phyloP scores from a whole-genome alignment of 148 eudicot species.

The Rheum nobile region DNA sequence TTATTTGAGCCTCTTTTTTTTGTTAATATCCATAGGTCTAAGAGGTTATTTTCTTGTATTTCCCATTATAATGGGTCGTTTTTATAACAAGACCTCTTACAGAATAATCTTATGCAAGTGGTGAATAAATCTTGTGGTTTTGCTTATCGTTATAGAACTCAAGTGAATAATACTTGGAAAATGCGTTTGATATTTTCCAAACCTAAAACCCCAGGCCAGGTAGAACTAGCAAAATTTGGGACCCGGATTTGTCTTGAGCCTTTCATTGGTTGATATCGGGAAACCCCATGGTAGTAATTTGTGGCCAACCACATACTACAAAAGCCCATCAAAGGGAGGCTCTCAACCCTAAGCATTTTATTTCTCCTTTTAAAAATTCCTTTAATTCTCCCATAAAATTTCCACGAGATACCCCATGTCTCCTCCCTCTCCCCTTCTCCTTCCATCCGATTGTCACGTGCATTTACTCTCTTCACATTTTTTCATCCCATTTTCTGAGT shows the following conservation, averaged over 20 bases:
- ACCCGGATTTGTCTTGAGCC: not conserved
- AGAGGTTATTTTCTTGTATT: too few species aligned
- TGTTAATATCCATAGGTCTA: too few species aligned
- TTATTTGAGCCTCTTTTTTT: too few species aligned
- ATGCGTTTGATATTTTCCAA: too few species aligned
- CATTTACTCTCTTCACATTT: slow-evolving; percentile 12
- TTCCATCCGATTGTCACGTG: slow-evolving; percentile 7
- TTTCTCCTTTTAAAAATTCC: not conserved
- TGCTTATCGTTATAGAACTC: too few species aligned
- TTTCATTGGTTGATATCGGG: not conserved
- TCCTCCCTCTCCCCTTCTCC: not conserved
- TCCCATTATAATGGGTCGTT: too few species aligned
- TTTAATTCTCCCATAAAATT: slow-evolving; percentile 4
- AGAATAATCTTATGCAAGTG: too few species aligned
- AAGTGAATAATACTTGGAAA: too few species aligned
- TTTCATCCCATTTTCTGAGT: not conserved
- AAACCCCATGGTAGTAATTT: slow-evolving; percentile 1
- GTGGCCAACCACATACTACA: not conserved
- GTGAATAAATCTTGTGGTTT: too few species aligned
- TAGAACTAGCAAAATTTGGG: not conserved
- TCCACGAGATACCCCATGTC: slow-evolving; percentile 9
- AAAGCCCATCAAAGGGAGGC: not conserved
- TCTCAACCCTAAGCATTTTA: not conserved
- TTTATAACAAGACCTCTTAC: too few species aligned
- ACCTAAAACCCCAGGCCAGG: too few species aligned